phyloP scores from a whole-genome alignment of 2,329 filamentous ascomycete species.

The Nakataea oryzae region DNA sequence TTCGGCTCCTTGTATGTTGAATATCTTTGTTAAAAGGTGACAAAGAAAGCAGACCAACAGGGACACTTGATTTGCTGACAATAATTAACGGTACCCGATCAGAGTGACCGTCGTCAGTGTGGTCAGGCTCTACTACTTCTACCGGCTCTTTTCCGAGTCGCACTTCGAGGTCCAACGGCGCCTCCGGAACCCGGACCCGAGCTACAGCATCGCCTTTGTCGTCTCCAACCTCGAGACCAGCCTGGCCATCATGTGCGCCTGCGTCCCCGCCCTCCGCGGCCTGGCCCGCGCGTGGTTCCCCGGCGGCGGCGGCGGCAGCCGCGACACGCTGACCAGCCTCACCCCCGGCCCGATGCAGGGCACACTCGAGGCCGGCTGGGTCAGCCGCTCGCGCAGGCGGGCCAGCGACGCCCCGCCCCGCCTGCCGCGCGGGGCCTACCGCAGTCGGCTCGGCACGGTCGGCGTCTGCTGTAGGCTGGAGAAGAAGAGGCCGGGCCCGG shows the following conservation, averaged over 20 bases:
- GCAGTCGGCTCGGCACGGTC: not conserved
- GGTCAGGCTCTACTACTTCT: slow-evolving; percentile 15
- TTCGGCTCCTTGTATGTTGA: slow-evolving; percentile 17
- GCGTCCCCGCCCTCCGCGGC: slow-evolving; percentile 25
- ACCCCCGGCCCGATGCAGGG: not conserved
- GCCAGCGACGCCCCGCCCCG: not conserved
- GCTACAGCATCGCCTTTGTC: slow-evolving; percentile 19
- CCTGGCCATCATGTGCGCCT: slow-evolving; percentile 26
- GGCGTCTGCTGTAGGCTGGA: not conserved
- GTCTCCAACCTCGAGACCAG: slow-evolving; percentile 24
- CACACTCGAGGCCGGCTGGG: not conserved
- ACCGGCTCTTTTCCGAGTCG: slow-evolving; percentile 8
- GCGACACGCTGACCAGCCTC: not conserved
- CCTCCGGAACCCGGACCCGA: slow-evolving; percentile 13
- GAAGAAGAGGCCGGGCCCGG: not conserved
- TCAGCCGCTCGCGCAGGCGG: not conserved
- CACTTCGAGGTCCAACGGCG: slow-evolving; percentile 4
- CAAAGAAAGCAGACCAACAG: not conserved
- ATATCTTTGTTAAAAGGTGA: not conserved
- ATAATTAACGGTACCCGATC: slow-evolving; percentile 5
- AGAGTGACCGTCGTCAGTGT: slow-evolving; percentile 18
- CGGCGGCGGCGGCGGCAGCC: not conserved
- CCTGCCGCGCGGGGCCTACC: not conserved
- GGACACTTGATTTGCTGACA: not conserved
- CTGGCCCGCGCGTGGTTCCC: slow-evolving; percentile 19